Evolutionary conservation across 306 rosid species (phyloP).

Genomic region (Vigna mungo): DNA sequence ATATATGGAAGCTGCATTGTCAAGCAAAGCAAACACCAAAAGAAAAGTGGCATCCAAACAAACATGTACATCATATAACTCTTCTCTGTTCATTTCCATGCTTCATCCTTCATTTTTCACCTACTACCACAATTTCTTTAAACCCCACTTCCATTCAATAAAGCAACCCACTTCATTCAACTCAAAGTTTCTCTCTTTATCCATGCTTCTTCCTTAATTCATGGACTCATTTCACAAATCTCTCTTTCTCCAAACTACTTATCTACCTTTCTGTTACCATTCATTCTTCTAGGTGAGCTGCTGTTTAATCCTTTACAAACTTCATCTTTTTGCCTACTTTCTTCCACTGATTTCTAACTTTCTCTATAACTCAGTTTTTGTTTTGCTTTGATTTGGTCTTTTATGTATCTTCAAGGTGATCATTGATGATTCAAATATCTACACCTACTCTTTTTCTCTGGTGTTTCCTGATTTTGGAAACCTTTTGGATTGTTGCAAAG

Average conservation of each 20-base stretch:
- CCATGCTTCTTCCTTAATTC: conserved; percentile 47
- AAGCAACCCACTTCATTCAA: conserved; percentile 27
- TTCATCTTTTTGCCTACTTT: neutral
- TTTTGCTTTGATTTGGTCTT: neutral
- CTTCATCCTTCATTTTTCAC: conserved; percentile 48
- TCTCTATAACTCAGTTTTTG: neutral
- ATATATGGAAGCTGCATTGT: conserved; percentile 70
- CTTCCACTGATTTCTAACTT: neutral
- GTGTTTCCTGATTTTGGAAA: conserved; percentile 27
- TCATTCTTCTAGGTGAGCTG: conserved; percentile 18
- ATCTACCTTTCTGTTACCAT: neutral
- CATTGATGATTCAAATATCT: conserved; percentile 20
- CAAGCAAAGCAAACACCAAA: conserved; percentile 63
- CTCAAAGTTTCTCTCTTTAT: conserved; percentile 38
- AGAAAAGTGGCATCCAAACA: conserved; percentile 45
- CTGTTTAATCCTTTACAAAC: neutral
- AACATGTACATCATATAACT: conserved; percentile 48
- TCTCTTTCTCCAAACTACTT: neutral
- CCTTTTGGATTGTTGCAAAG: conserved; percentile 20
- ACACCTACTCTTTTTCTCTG: conserved; percentile 34
- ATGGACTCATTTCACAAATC: conserved; percentile 37
- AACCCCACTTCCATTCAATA: conserved; percentile 40
- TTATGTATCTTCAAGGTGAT: conserved; percentile 20
- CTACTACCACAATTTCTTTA: conserved; percentile 44
- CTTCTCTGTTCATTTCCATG: conserved; percentile 49